Evolutionary conservation across 768 basidiomycete genomes (phyloP).

Genomic region (Hericium rajendrae): DNA sequence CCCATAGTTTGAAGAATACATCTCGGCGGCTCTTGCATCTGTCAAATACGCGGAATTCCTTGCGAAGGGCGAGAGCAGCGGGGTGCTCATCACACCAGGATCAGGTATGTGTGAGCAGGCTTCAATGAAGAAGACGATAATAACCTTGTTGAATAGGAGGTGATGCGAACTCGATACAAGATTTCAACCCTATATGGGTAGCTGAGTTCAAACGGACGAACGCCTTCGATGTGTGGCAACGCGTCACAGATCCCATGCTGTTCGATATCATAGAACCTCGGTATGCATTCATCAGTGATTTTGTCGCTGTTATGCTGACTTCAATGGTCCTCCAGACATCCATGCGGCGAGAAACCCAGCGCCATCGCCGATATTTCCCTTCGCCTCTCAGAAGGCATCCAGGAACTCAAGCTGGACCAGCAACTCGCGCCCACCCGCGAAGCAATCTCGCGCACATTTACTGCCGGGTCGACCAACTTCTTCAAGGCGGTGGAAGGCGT

Average conservation of each 20-base stretch:
- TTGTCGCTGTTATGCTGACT: background rate
- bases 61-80: constrained; percentile 49
- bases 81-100: constrained; percentile 61
- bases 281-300: constrained; percentile 29
- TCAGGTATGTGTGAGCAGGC: constrained; percentile 25
- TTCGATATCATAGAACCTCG: constrained; percentile 95
- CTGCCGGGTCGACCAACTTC: constrained; percentile 66
- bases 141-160: constrained; percentile 27
- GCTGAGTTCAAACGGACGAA: constrained; percentile 80
- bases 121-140: background rate
- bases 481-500: constrained; percentile 90
- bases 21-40: constrained; percentile 76
- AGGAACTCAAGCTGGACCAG: constrained; percentile 88
- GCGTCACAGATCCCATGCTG: constrained; percentile 80
- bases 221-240: constrained; percentile 86
- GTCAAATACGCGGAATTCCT: constrained; percentile 89
- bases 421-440: constrained; percentile 91
- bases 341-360: constrained; percentile 85
- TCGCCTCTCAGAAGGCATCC: constrained; percentile 85
- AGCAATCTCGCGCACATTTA: constrained; percentile 71
- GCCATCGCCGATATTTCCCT: constrained; percentile 88
- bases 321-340: constrained; percentile 48
- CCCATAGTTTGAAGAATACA: constrained; percentile 84
- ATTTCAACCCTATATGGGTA: constrained; percentile 87
- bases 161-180: constrained; percentile 50